Base-by-base conservation (phyloP, 2,329 filamentous ascomycete species). In the Lachnellula hyalina region DNA sequence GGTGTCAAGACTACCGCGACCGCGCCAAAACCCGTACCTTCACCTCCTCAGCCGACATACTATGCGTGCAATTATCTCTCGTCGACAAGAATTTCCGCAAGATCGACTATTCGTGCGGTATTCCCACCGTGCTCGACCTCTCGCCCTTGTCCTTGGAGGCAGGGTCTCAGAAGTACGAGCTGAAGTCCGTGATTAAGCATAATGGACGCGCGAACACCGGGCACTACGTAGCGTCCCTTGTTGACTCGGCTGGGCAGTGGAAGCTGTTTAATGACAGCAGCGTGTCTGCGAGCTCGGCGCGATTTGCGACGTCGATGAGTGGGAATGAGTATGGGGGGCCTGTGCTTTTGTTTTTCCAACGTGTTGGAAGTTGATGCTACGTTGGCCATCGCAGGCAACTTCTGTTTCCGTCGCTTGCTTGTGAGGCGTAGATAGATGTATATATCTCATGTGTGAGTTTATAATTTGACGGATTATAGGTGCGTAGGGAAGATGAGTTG, bases 131-230 rank as follows among this genome's bases (percentile, higher is more conserved):
- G 47, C 41, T 15, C 57, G 69, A 51, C 49, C 52, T 4, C 42
- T 49, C 7, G 49, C 34, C 12, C 62, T 69, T 6, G 58, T 68
- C 52, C 62, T 70, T 52, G 54, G 58, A 53, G 42, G 46, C 41
- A 17, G 46, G 28, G 38, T 35, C 34, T n/a, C 51, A 63, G 21
- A 54, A 44, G 23, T 72, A 71, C 51, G 60, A 67, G 35, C 61
- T 72, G 12, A 48, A 57, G 2, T 61, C 68, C 9, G 63, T 69
- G 3, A 57, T 72, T 9, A 61, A 65, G 42, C 70, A 72, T 52
- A 36, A 15, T 2, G 65, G 65, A 7, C 57, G 12, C 6, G 23
- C 51, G 3, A 49, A 51, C 12, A 52, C 9, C 11, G 65, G 65
- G 2, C 65, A 67, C 40, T 67, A 67, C 46, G 49, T 61, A n/a